Evolutionary conservation across 2,329 filamentous ascomycete genomes (phyloP), one percentile per base, ranked within the genome.

Genomic region (Colletotrichum viniferum): DNA sequence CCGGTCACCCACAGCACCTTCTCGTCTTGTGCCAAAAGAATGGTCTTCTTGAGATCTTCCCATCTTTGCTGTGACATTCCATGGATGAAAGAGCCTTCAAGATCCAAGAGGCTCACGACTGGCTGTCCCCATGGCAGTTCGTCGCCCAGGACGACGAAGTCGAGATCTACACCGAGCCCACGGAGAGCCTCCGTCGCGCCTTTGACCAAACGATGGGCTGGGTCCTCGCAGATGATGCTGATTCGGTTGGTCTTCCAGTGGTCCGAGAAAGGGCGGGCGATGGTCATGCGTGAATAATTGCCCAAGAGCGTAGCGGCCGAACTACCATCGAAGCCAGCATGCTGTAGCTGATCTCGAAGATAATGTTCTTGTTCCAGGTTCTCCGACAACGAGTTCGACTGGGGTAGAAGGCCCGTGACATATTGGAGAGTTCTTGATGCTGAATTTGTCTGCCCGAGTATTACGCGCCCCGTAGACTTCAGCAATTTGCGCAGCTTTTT

Each of bases 1-100:
- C 78, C 78, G 3, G 83, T 84, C 9, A 84, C 62, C 83, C 83
- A 85, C 7, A 84, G 74, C 26, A 83, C 58, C 6, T 56, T 76
- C 24, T 71, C 74, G 4, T 69, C 55, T 10, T 76, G 74, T 3
- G 71, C 65, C 4, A 64, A 76, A 30, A 60, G 21, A n/a, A 76
- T 14, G 5, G 63, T 64, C 7, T 36, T 60, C 36, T 76, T 76
- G 7, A 76, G 18, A 12, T 13, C 24, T 14, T 64, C 24, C 73
- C 73, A 76, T 2, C 48, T 26, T 0, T 26, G 13, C 3, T 18
- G 9, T 13, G 28, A 24, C 58, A 76, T 69, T 28, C 30, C 30
- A 48, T 73, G 48, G 7, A 76, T 16, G 16, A 73, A 76, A 9
- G 73, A 70, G 3, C 16, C 34, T n/a, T 76, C 73, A 4, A 76